Percentiles rank a stretch among this genome's conserved stretches.
phyloP scores from a whole-genome alignment of 805 yeast genomes.

The Maudiozyma bulderi region DNA sequence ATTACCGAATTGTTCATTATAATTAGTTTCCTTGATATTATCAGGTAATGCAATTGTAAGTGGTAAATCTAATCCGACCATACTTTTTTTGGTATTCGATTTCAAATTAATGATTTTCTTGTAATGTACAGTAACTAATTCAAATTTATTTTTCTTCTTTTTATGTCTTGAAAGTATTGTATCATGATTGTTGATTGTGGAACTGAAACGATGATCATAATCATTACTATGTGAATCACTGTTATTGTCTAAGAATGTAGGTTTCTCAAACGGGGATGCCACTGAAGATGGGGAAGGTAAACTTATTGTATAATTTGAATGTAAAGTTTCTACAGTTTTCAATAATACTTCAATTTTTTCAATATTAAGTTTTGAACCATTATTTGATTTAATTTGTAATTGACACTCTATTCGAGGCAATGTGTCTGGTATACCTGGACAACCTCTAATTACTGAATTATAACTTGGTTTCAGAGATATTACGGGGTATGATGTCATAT shows the following conservation, averaged over 20 bases:
- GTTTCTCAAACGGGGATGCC: not conserved
- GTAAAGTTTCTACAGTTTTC: conserved; percentile 40
- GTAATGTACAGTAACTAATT: conserved; percentile 24
- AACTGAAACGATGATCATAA: not conserved
- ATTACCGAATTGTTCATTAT: conserved; percentile 37
- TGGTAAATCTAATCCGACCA: conserved; percentile 52
- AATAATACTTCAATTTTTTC: conserved; percentile 41
- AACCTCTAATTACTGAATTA: conserved; percentile 47
- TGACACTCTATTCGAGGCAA: conserved; percentile 51
- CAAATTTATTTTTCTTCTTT: conserved; percentile 13
- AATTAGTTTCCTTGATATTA: conserved; percentile 45
- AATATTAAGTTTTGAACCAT: conserved; percentile 38
- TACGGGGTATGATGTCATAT: conserved; percentile 21
- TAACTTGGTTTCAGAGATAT: conserved; percentile 41
- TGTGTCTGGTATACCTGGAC: conserved; percentile 60
- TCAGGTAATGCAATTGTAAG: conserved; percentile 46
- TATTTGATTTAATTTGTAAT: conserved; percentile 43
- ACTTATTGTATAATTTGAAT: conserved; percentile 15
- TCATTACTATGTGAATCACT: not conserved
- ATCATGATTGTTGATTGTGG: not conserved
- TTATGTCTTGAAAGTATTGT: conserved; percentile 1
- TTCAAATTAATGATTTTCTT: conserved; percentile 24
- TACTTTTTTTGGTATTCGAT: conserved; percentile 10
- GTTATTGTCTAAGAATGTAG: not conserved
- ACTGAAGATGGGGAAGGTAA: not conserved